Base-by-base conservation (phyloP, 352 stramenopile genomes). In the Proteromonas lacertae region DNA sequence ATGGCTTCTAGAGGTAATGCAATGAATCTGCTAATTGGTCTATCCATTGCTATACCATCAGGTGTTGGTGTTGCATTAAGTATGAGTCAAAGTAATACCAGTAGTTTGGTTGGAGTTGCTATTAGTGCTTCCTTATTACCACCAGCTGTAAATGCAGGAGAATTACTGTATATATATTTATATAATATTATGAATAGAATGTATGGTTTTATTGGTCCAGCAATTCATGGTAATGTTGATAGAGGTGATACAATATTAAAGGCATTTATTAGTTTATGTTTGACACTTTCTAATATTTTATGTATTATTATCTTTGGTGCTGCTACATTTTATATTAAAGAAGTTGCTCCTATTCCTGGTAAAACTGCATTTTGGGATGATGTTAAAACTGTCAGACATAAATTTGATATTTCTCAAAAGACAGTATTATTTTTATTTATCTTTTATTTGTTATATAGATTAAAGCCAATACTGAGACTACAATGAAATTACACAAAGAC, bases 281-380 rank as follows among this genome's bases (percentile, higher is more conserved):
- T 78, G 1, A 73, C 62, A 2, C 14, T 73, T 0, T 42, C 60
- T 1, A 77, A 77, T 44, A 68, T 77, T 36, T 18, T 58, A 13
- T 56, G 52, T 30, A 69, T 78, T 37, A 58, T 53, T 35, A 17
- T 69, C 12, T 41, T 47, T 28, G 58, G 45, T 2, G 54, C 57
- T 0, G 20, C 66, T 8, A 69, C 76, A 53, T 71, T 77, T 37
- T 32, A 51, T 32, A 28, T 77, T 30, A 76, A 77, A 38, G 64
- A 76, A 38, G 54, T 70, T 0, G 43, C 59, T 19, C 56, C 59
- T 10, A 36, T 67, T 28, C 24, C 5, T 12, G 29, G 42, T 14
- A 56, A 56, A 34, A 52, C 43, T 25, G 41, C 48, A 5, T 56
- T 56, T 38, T 56, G 49, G 49, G 17, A 37, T 7, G 47, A 59